phyloP scores from a whole-genome alignment of 108 stramenopile genomes.

The Schizochytrium sp. region DNA sequence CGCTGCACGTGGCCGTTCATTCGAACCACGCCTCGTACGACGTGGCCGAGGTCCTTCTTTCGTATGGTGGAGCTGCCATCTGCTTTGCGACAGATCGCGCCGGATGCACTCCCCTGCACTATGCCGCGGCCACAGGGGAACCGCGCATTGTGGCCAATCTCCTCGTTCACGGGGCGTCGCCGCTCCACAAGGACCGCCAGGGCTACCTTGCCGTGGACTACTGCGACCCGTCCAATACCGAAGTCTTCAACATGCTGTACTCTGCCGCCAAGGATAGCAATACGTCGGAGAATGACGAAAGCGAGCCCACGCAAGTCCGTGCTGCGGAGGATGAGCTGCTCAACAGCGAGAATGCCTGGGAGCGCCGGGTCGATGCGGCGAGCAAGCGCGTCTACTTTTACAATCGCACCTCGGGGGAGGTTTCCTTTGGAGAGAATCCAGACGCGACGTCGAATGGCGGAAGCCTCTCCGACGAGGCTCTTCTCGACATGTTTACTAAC shows the following conservation, averaged over 20 bases:
- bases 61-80: not conserved
- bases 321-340: not conserved
- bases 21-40: not conserved
- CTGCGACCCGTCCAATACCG: not conserved
- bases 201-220: not conserved
- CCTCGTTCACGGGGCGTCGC: not conserved
- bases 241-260: not conserved
- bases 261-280: not conserved
- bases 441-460: not conserved
- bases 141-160: not conserved
- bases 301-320: not conserved
- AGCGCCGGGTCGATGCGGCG: not conserved
- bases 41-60: not conserved
- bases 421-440: not conserved
- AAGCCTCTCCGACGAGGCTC: not conserved
- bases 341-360: not conserved
- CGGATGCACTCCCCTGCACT: constrained; percentile 5
- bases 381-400: not conserved
- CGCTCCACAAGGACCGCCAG: not conserved
- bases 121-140: not conserved
- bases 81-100: not conserved
- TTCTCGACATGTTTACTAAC: not conserved
- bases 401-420: not conserved
- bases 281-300: not conserved
- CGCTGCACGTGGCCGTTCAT: not conserved